Percentiles rank a stretch among this genome's conserved stretches.
phyloP scores from a whole-genome alignment of 495 filamentous ascomycete species.

The Polyplosphaeria fusca region DNA sequence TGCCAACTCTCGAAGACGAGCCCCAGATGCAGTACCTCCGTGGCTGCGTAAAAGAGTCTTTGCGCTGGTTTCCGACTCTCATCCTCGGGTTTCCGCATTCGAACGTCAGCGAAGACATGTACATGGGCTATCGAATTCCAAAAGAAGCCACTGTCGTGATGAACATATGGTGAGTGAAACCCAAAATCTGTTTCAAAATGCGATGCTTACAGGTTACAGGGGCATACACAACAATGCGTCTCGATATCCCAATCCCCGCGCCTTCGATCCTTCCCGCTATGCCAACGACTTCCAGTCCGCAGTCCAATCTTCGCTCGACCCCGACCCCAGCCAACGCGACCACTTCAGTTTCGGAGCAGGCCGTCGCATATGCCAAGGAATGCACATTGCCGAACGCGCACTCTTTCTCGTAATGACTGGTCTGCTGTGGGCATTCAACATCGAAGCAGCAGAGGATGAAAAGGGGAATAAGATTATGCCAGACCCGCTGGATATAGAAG shows the following conservation, averaged over 20 bases:
- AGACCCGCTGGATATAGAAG: not conserved
- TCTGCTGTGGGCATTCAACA: constrained; percentile 23
- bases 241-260: constrained; percentile 53
- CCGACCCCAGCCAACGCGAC: constrained; percentile 6
- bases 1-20: constrained; percentile 15
- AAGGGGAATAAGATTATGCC: constrained; percentile 4
- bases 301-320: not conserved
- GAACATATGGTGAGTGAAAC: constrained; percentile 43
- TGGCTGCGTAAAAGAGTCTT: constrained; percentile 18
- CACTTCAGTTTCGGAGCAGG: constrained; percentile 25
- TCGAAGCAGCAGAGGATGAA: not conserved
- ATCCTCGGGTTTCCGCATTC: constrained; percentile 12
- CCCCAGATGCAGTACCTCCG: constrained; percentile 19
- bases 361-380: constrained; percentile 24
- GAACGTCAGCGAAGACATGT: constrained; percentile 18
- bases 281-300: constrained; percentile 37
- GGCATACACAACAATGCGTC: constrained; percentile 49
- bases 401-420: constrained; percentile 17
- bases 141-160: constrained; percentile 32
- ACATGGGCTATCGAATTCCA: constrained; percentile 21
- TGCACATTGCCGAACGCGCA: constrained; percentile 21
- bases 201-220: no score
- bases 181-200: no score
- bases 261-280: constrained; percentile 55
- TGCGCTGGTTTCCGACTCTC: constrained; percentile 19